These are phyloP conservation scores for Mycena maculata DNA, from an alignment of 768 basidiomycete genomes.

Conservation along the genomic window DNA sequence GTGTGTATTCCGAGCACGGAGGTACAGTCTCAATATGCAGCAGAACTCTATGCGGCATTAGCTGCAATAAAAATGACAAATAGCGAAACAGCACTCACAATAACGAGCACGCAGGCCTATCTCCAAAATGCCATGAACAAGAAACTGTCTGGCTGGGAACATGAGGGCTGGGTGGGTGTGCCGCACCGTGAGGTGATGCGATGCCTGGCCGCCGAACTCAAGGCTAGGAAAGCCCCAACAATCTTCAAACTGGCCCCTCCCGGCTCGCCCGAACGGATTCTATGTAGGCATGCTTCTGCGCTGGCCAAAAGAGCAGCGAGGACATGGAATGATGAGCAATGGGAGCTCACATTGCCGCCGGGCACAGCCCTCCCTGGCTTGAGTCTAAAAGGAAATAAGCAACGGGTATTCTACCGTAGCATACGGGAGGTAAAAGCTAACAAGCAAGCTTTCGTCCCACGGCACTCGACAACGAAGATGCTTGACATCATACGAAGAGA, in stretches of 20 bases:
- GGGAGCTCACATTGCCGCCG: neutral
- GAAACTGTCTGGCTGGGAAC: too few relatives aligned
- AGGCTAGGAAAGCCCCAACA: too few relatives aligned
- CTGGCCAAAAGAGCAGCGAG: neutral
- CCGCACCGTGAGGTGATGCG: too few relatives aligned
- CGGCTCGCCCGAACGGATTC: too few relatives aligned
- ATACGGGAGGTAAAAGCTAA: neutral
- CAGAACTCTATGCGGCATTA: neutral
- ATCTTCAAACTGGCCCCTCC: neutral
- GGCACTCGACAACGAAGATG: neutral
- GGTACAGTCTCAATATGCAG: neutral
- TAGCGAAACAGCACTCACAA: neutral
- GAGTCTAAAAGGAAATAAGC: neutral
- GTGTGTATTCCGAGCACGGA: neutral
- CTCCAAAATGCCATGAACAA: neutral
- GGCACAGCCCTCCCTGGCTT: neutral
- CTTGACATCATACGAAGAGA: neutral
- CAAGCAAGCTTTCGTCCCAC: neutral
- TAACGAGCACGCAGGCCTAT: neutral
- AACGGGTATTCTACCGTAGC: neutral
- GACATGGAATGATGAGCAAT: neutral
- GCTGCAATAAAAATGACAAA: neutral
- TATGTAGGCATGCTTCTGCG: neutral
- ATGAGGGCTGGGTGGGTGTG: too few relatives aligned
- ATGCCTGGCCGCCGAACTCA: too few relatives aligned